phyloP scores from a whole-genome alignment of 2,329 filamentous ascomycete genomes.

The Apiospora aurea region DNA sequence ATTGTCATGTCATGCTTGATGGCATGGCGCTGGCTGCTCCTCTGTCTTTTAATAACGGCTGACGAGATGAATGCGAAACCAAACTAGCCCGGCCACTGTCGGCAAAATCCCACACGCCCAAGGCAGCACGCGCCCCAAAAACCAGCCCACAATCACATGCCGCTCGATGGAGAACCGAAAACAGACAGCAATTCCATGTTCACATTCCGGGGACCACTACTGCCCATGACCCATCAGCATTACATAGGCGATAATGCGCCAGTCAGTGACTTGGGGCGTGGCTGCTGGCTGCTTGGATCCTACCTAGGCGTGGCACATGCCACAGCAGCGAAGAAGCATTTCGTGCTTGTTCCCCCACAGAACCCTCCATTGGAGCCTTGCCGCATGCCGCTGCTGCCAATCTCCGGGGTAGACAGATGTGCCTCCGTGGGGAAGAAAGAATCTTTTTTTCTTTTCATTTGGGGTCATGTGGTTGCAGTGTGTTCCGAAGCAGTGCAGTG shows the following conservation, averaged over 20 bases:
- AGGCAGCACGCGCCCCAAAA: conserved; percentile 12
- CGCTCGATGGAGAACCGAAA: background rate
- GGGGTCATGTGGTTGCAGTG: background rate
- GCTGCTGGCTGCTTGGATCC: background rate
- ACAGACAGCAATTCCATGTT: background rate
- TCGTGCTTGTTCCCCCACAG: background rate
- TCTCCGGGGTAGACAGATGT: background rate
- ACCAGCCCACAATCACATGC: conserved; percentile 15
- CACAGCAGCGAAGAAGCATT: background rate
- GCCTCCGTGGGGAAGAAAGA: conserved; percentile 9
- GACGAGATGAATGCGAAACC: conserved; percentile 13
- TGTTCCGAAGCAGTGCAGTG: background rate
- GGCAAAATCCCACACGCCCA: conserved; percentile 19
- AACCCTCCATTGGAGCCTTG: background rate
- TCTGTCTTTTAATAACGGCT: conserved; percentile 21
- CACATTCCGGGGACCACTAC: background rate
- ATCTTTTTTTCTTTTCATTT: background rate
- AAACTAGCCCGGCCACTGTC: conserved; percentile 24
- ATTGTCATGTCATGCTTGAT: background rate
- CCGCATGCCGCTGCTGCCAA: background rate
- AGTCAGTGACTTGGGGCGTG: background rate
- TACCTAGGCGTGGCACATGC: background rate
- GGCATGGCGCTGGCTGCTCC: background rate
- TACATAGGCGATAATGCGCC: background rate
- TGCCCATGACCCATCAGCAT: background rate